Evolutionary conservation across 1,284 basidiomycete species (phyloP).

Genomic region (Porogramme epimiltina): DNA sequence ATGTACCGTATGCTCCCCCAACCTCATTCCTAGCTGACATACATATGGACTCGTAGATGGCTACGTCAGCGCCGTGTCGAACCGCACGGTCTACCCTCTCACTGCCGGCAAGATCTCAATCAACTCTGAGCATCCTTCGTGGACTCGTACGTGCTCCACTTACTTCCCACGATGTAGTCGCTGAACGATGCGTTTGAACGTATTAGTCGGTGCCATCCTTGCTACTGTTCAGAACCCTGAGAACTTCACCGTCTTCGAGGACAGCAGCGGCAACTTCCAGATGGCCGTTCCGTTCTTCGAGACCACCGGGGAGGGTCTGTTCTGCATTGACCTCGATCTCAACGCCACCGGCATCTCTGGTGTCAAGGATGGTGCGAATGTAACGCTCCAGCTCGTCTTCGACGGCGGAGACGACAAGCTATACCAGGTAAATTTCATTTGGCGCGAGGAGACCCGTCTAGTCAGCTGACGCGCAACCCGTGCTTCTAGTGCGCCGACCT

Average conservation of each 20-base stretch:
- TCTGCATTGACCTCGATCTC: conserved; percentile 66
- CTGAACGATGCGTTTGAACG: conserved; percentile 2
- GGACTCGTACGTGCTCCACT: conserved; percentile 46
- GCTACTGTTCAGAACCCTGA: conserved; percentile 59
- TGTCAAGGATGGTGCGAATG: conserved; percentile 55
- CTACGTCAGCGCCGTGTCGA: conserved; percentile 43
- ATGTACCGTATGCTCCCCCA: conserved; percentile 17
- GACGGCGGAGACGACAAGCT: conserved; percentile 68
- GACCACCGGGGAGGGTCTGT: conserved; percentile 51
- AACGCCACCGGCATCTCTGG: conserved; percentile 49
- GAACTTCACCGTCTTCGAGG: conserved; percentile 55
- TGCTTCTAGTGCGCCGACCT: conserved; percentile 66
- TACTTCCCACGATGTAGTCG: not conserved
- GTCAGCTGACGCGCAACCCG: not conserved
- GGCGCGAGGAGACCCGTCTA: not conserved
- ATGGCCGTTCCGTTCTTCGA: conserved; percentile 50
- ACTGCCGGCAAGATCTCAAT: conserved; percentile 51
- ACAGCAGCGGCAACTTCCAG: conserved; percentile 23
- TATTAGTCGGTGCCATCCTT: conserved; percentile 53
- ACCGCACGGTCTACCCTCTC: conserved; percentile 62
- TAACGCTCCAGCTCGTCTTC: conserved; percentile 62
- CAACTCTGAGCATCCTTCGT: conserved; percentile 59
- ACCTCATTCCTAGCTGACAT: not conserved
- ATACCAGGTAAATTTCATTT: conserved; percentile 52
- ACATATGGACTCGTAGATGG: conserved; percentile 43